phyloP scores from a whole-genome alignment of 2,329 filamentous ascomycete genomes.

The Aspergillus nomiae region DNA sequence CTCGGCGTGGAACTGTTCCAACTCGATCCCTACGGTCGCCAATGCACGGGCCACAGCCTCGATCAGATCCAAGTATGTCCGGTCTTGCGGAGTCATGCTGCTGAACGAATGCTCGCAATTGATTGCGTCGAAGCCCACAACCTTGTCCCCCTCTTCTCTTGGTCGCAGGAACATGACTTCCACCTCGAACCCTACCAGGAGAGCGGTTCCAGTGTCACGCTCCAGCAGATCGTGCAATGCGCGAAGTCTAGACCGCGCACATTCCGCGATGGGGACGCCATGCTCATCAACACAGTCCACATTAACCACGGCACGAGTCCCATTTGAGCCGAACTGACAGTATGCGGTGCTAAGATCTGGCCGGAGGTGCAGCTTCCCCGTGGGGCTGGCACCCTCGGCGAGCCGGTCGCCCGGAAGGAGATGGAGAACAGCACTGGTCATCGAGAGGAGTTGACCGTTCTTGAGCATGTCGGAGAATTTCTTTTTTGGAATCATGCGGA shows the following conservation, averaged over 20 bases:
- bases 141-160: neutral
- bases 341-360: slow-evolving; percentile 13
- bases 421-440: neutral
- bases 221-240: neutral
- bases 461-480: neutral
- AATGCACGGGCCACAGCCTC: neutral
- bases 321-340: slow-evolving; percentile 11
- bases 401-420: slow-evolving; percentile 12
- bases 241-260: neutral
- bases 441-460: neutral
- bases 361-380: slow-evolving; percentile 8
- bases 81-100: neutral
- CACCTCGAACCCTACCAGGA: neutral
- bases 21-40: slow-evolving; percentile 17
- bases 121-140: neutral
- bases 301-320: slow-evolving; percentile 11
- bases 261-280: slow-evolving; percentile 12
- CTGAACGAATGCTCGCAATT: neutral
- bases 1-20: slow-evolving; percentile 31
- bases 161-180: neutral
- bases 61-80: neutral
- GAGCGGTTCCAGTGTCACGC: neutral
- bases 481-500: neutral
- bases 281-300: slow-evolving; percentile 7
- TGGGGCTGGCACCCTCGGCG: slow-evolving; percentile 1